A percentile compares a stretch with the other conserved stretches of the same genome.
phyloP scores from a whole-genome alignment of 2,329 filamentous ascomycete species.

The Colletotrichum sp. region DNA sequence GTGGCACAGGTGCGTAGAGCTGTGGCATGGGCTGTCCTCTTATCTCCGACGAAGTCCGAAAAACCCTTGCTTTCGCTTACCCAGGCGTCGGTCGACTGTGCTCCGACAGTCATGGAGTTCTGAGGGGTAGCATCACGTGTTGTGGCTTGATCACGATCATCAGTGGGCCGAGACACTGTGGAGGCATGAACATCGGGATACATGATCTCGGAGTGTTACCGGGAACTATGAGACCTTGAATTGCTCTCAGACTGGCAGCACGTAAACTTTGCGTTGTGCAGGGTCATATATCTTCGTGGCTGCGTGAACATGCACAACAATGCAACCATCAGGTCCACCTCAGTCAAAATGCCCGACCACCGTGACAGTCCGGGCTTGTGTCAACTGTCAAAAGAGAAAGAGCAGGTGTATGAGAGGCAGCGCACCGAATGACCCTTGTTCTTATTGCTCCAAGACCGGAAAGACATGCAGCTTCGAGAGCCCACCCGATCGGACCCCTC shows the following conservation, averaged over 20 bases:
- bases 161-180: neutral
- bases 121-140: neutral
- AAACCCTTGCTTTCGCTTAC: neutral
- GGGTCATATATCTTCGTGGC: neutral
- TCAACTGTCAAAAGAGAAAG: conserved; percentile 23
- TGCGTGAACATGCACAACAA: neutral
- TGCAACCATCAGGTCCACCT: neutral
- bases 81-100: neutral
- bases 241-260: neutral
- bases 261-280: neutral
- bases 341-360: neutral
- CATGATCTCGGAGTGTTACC: neutral
- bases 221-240: neutral
- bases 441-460: conserved; percentile 31
- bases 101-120: neutral
- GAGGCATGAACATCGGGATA: neutral
- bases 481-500: conserved; percentile 35
- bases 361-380: conserved; percentile 14
- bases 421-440: conserved; percentile 25
- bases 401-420: conserved; percentile 20
- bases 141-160: neutral
- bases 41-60: neutral
- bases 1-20: neutral
- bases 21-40: neutral
- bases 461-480: conserved; percentile 36